These are phyloP conservation scores for Coniochaeta sp. DNA, from an alignment of 2,329 filamentous ascomycete genomes.

Conservation along the genomic window DNA sequence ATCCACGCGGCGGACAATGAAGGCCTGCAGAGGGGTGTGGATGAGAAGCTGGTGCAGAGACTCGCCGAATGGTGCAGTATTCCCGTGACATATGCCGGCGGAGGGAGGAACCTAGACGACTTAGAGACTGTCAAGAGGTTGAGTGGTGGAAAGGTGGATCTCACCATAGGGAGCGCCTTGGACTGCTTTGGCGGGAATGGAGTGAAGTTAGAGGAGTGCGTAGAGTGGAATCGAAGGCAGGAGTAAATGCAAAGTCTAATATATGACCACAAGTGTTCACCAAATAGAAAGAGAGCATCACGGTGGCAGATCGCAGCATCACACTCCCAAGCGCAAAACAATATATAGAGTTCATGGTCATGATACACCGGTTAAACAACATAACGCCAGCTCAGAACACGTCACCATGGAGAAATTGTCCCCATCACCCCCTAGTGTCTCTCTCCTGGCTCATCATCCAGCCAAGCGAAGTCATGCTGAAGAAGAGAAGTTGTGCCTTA, in stretches of 20 bases:
- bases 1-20: conserved; percentile 97
- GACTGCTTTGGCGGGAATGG: conserved; percentile 91
- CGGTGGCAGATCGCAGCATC: not conserved
- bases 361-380: conserved; percentile 8
- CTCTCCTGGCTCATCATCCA: not conserved
- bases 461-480: not conserved
- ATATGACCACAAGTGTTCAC: not conserved
- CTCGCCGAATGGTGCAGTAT: conserved; percentile 83
- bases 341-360: conserved; percentile 7
- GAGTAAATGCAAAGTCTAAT: conserved; percentile 4
- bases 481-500: not conserved
- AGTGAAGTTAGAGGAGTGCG: conserved; percentile 82
- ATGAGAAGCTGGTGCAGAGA: conserved; percentile 70
- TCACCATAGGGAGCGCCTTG: conserved; percentile 93
- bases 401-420: not conserved
- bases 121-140: conserved; percentile 72
- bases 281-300: not conserved
- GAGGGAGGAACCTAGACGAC: conserved; percentile 76
- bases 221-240: conserved; percentile 69
- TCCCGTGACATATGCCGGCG: conserved; percentile 93
- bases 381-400: conserved; percentile 9
- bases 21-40: conserved; percentile 84
- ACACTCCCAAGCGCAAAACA: conserved; percentile 6
- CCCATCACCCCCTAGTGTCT: not conserved
- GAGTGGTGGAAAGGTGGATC: conserved; percentile 74